A percentile compares a stretch with the other conserved stretches of the same genome.
Evolutionary conservation across 495 filamentous ascomycete genomes (phyloP).

Genomic region (Aspergillus biplanus): DNA sequence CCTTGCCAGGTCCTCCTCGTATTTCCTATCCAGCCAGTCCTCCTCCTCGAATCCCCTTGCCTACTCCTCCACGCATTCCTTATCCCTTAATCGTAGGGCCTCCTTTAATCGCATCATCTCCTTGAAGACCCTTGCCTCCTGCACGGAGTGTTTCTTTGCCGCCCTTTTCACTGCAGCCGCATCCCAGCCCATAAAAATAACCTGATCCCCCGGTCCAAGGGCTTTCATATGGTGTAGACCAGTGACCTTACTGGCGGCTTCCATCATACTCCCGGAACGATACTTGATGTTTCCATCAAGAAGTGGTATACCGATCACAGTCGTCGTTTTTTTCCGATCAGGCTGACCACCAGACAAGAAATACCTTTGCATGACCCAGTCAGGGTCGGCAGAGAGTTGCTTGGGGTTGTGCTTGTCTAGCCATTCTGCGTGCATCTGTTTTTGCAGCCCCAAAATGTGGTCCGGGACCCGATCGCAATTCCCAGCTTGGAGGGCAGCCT

Average conservation of each 20-base stretch:
- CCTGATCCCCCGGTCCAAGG: slow-evolving; percentile 1
- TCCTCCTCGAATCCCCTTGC: background rate
- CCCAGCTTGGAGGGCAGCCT: slow-evolving; percentile 13
- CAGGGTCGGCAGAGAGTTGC: background rate
- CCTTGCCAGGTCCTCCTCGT: no score
- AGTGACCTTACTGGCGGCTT: slow-evolving; percentile 2
- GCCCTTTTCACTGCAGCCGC: slow-evolving; percentile 2
- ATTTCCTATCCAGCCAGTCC: no score
- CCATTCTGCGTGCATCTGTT: slow-evolving; percentile 17
- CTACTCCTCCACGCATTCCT: no score
- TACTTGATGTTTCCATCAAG: slow-evolving; percentile 2
- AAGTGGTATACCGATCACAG: slow-evolving; percentile 8
- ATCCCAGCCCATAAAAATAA: slow-evolving; percentile 15
- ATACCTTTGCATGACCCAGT: slow-evolving; percentile 12
- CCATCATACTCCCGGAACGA: slow-evolving; percentile 6
- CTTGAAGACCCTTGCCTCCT: slow-evolving; percentile 1
- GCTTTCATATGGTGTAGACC: slow-evolving; percentile 11
- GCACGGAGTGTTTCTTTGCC: background rate
- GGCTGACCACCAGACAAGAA: slow-evolving; percentile 10
- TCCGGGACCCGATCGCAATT: slow-evolving; percentile 15
- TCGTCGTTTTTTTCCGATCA: slow-evolving; percentile 9
- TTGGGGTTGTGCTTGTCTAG: background rate
- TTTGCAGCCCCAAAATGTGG: slow-evolving; percentile 6
- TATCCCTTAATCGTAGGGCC: no score
- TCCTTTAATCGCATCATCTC: background rate